phyloP scores from a whole-genome alignment of 169 alveolate species.

The Cryptosporidium canis region DNA sequence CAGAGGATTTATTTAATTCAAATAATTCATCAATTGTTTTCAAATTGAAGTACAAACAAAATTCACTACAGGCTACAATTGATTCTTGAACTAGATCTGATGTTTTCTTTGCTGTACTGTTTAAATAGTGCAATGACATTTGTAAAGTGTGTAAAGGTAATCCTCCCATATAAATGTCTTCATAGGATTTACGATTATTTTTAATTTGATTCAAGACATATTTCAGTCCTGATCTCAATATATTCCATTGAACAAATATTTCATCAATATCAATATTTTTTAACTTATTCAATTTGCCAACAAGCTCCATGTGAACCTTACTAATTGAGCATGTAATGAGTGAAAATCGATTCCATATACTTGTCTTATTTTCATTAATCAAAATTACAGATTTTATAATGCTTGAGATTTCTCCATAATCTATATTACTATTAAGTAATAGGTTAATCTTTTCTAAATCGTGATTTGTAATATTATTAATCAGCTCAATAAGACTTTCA shows the following conservation, averaged over 20 bases:
- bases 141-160: constrained; percentile 61
- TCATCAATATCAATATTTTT: constrained; percentile 35
- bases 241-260: constrained; percentile 61
- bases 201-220: constrained; percentile 11
- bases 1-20: constrained; percentile 27
- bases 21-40: constrained; percentile 27
- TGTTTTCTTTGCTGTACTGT: constrained; percentile 38
- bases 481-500: constrained; percentile 57
- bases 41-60: constrained; percentile 31
- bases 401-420: constrained; percentile 2
- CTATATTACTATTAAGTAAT: constrained; percentile 47
- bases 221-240: constrained; percentile 35
- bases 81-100: constrained; percentile 65
- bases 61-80: constrained; percentile 43
- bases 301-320: constrained; percentile 31
- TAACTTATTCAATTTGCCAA: neutral
- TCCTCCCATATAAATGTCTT: constrained; percentile 66
- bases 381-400: constrained; percentile 4
- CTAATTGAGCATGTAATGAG: neutral
- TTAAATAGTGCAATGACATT: constrained; percentile 43
- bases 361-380: neutral
- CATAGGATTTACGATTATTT: constrained; percentile 64
- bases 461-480: constrained; percentile 10
- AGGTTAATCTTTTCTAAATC: constrained; percentile 29
- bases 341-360: constrained; percentile 34